Conservation (phyloP, 805 yeast species). For the Yarrowia sp. region DNA sequence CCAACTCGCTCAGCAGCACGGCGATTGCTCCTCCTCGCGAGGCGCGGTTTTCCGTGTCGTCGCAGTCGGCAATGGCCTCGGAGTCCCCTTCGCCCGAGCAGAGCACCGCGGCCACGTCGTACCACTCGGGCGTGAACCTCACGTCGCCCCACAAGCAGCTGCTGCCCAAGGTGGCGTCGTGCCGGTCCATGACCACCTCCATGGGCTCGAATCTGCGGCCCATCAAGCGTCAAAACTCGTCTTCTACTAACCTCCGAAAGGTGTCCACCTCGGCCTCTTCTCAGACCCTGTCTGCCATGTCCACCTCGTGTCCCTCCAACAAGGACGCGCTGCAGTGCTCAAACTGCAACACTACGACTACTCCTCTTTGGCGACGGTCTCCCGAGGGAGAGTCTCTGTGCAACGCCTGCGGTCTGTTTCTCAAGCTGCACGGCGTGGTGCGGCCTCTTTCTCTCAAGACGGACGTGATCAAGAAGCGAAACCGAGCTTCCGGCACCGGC, state of each 20-base stretch:
- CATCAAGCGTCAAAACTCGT: constrained; percentile 25
- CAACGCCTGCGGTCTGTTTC: constrained; percentile 93
- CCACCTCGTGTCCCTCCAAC: constrained; percentile 8
- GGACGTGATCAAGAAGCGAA: constrained; percentile 90
- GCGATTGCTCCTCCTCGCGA: constrained; percentile 24
- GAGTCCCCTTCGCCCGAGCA: constrained; percentile 24
- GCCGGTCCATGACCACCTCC: constrained; percentile 15
- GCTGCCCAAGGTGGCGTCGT: constrained; percentile 15
- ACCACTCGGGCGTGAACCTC: constrained; percentile 22
- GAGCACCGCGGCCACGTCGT: constrained; percentile 21
- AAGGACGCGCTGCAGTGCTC: constrained; percentile 48
- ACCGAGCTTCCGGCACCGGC: constrained; percentile 44
- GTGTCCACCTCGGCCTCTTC: constrained; percentile 15
- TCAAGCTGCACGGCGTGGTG: constrained; percentile 91
- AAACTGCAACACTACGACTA: constrained; percentile 86
- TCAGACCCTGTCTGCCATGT: constrained; percentile 9
- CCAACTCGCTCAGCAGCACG: constrained; percentile 22
- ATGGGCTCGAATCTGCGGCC: constrained; percentile 22
- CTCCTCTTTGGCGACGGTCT: constrained; percentile 94
- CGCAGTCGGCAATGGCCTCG: constrained; percentile 4
- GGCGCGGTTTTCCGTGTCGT: constrained; percentile 9
- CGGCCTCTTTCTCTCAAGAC: constrained; percentile 91
- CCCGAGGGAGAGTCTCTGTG: constrained; percentile 93
- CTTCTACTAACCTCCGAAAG: constrained; percentile 24
- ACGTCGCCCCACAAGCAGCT: constrained; percentile 24